Evolutionary conservation across 2,329 filamentous ascomycete species (phyloP), one percentile per base, ranked within the genome.

Genomic region (Cyphellophora attinorum): DNA sequence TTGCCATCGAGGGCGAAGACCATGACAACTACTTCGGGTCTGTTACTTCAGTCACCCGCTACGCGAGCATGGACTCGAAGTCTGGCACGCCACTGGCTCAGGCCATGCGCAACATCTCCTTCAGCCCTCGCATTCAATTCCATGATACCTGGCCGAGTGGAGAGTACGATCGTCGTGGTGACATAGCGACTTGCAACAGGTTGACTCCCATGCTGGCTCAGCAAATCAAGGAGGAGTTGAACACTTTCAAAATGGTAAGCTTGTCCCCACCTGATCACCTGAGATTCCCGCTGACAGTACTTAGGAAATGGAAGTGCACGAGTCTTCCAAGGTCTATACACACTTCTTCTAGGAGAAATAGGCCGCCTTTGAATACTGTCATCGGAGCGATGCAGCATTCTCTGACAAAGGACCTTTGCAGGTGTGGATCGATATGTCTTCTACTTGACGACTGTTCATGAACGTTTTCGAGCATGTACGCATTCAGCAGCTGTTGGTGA

Each of bases 271-370:
- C n/a, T 28, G 2, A 19, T 29, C 1, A 27, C 3, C 11, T 35
- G 34, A 37, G 46, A 41, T 21, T 19, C 29, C 31, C 43, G 47
- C 67, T 74, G 59, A 74, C 50, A 10, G 8, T 11, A 11, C 35
- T 25, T 43, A 96, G 91, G 91, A 98, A 68, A 98, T 98, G 91
- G 91, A 96, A 69, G 91, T 98, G 53, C 91, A 98, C 60, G 91
- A 96, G 64, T 85, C 81, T 58, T 96, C 91, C 48, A 98, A 96
- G 68, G 88, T 95, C 55, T 95, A 98, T 70, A 98, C 91, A 51
- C 91, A 98, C 73, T 98, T 98, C 74, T 96, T 98, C 72, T 98
- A 48, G 41, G 21, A 35, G 25, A 28, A 27, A 23, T 18, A 29
- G 19, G 29, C 40, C 25, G 31, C 19, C 19, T 19, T 41, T 40